Evolutionary conservation across 2,329 filamentous ascomycete species (phyloP), one percentile per base, ranked within the genome.

Genomic region (Phaeosphaeriaceae sp.): DNA sequence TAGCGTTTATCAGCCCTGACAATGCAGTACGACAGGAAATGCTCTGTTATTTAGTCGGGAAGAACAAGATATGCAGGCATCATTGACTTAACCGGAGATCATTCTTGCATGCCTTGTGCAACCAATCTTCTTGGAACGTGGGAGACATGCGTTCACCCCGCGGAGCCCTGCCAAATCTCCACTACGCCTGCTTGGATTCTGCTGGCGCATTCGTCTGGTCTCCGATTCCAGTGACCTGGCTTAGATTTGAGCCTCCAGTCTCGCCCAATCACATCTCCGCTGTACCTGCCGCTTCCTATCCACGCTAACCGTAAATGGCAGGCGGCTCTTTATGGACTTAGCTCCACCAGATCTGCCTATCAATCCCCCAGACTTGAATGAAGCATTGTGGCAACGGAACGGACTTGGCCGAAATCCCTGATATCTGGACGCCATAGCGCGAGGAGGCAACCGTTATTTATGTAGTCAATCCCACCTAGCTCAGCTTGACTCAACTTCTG

Each of bases 331-430:
- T 64, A 17, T 15, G 65, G 68, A 74, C 72, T 64, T 27, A 51
- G 47, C 6, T 50, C 53, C 63, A 55, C 62, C 62, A 63, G 63
- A 64, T 61, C 61, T 63, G 58, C 62, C 62, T 63, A 56, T 60
- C 48, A 54, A 51, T 36, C 27, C 60, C 53, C 49, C 47, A 56
- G 48, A 48, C 52, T 53, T 55, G 50, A 41, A 57, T 47, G 55
- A 61, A 58, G 54, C 50, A 46, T 54, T 53, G 62, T 66, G 66
- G 62, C 66, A 33, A 70, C 60, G 52, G 52, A 48, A 67, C 73
- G 71, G 72, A 69, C 67, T 60, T 71, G 65, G 55, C 72, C 73
- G 72, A 69, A 55, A 31, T 60, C 54, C 50, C 56, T 58, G 58
- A 64, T 60, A 59, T 52, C 50, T 58, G 33, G 21, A 42, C 31